Conservation (phyloP, 345 rosid species). For the Anacardium occidentale region DNA sequence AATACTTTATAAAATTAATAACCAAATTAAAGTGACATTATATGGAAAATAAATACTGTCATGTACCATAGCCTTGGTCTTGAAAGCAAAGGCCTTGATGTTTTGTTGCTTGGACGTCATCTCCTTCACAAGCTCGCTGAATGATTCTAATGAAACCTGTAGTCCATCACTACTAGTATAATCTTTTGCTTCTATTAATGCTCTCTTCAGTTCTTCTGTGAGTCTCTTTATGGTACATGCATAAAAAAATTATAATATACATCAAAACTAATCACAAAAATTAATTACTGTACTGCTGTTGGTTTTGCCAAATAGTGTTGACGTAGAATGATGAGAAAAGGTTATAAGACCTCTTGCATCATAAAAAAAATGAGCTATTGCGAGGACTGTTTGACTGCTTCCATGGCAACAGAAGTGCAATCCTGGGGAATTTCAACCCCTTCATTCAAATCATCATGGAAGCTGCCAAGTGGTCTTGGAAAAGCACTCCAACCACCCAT, state of each 20-base stretch:
- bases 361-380: slow-evolving; percentile 17
- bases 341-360: neutral
- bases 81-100: slow-evolving; percentile 70
- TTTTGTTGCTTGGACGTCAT: slow-evolving; percentile 60
- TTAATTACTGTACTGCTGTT: slow-evolving; percentile 8
- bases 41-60: neutral
- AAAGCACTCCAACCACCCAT: slow-evolving; percentile 13
- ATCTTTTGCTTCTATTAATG: slow-evolving; percentile 64
- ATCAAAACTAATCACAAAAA: neutral
- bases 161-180: slow-evolving; percentile 33
- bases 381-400: slow-evolving; percentile 1
- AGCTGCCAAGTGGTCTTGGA: slow-evolving; percentile 4
- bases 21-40: neutral
- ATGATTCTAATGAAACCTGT: slow-evolving; percentile 54
- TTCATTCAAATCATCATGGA: slow-evolving; percentile 7
- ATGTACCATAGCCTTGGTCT: slow-evolving; percentile 77
- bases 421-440: neutral
- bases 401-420: neutral
- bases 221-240: slow-evolving; percentile 52
- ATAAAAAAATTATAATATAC: slow-evolving; percentile 14
- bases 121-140: slow-evolving; percentile 69
- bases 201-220: slow-evolving; percentile 73
- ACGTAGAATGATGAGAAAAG: slow-evolving; percentile 17
- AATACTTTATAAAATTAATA: too few relatives aligned
- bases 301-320: slow-evolving; percentile 24